Evolutionary conservation across 768 basidiomycete species (phyloP).

Genomic region (Gelatoporia subvermispora): DNA sequence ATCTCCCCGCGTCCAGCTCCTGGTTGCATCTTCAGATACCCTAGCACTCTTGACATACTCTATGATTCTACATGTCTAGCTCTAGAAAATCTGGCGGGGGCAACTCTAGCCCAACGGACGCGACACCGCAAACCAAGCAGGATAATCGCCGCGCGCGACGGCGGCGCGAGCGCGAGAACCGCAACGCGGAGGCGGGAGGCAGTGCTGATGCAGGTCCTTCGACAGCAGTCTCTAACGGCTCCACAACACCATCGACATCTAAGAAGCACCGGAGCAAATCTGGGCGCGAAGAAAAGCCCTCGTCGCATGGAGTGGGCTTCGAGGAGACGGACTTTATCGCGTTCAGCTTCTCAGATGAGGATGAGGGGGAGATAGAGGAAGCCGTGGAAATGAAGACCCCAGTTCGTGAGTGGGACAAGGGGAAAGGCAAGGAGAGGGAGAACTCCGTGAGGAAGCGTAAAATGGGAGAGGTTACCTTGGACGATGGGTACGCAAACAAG

Average conservation of each 20-base stretch:
- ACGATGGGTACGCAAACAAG: conserved; percentile 49
- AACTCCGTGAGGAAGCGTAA: conserved; percentile 40
- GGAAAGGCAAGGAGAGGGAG: conserved; percentile 14
- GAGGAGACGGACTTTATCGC: conserved; percentile 26
- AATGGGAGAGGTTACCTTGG: conserved; percentile 40
- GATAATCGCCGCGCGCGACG: conserved; percentile 5
- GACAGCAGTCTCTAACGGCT: not conserved
- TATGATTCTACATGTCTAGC: not conserved
- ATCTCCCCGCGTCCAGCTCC: not conserved
- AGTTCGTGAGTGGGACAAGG: conserved; percentile 22
- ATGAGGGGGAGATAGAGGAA: conserved; percentile 13
- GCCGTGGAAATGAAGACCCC: conserved; percentile 1
- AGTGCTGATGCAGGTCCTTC: conserved; percentile 3
- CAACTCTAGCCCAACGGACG: not conserved
- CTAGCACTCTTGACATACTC: not conserved
- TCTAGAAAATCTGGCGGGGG: not conserved
- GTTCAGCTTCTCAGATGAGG: conserved; percentile 24
- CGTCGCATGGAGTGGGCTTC: conserved; percentile 3
- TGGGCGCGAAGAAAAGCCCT: not conserved
- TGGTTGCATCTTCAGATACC: not conserved
- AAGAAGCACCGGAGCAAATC: not conserved
- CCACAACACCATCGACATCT: not conserved
- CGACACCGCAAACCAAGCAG: not conserved
- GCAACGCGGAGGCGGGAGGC: not conserved
- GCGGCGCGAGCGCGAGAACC: not conserved